A percentile compares a stretch with the other conserved stretches of the same genome.
These are phyloP conservation scores for Trichoderma reesei DNA, from an alignment of 495 filamentous ascomycete species.

Conservation along the genomic window DNA sequence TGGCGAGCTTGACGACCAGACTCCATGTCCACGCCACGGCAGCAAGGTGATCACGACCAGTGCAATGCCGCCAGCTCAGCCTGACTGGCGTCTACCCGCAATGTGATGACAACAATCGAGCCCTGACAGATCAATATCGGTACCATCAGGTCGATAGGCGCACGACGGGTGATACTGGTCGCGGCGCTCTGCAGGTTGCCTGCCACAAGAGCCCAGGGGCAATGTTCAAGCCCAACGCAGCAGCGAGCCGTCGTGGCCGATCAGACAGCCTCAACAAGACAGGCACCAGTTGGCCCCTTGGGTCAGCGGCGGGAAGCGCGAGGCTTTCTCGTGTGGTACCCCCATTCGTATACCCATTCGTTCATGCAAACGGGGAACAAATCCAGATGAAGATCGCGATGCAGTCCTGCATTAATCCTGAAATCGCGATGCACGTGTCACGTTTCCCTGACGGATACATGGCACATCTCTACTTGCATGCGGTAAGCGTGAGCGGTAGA, in stretches of 20 bases:
- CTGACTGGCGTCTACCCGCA: neutral
- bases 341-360: neutral
- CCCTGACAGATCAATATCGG: slow-evolving; percentile 2
- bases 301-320: neutral
- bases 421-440: neutral
- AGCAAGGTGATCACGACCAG: neutral
- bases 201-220: neutral
- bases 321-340: neutral
- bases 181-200: neutral
- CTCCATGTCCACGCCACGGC: too few relatives aligned
- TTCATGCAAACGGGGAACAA: slow-evolving; percentile 6
- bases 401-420: neutral
- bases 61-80: neutral
- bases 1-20: too few relatives aligned
- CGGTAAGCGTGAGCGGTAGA: neutral
- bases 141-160: too few relatives aligned
- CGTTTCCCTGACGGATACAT: neutral
- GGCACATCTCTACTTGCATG: too few relatives aligned
- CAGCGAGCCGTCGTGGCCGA: neutral
- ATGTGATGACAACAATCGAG: neutral
- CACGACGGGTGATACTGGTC: neutral
- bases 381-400: neutral
- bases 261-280: neutral
- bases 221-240: neutral
- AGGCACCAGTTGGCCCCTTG: neutral